Evolutionary conservation across 2,329 filamentous ascomycete genomes (phyloP).

Genomic region (Ilyonectria sp.): DNA sequence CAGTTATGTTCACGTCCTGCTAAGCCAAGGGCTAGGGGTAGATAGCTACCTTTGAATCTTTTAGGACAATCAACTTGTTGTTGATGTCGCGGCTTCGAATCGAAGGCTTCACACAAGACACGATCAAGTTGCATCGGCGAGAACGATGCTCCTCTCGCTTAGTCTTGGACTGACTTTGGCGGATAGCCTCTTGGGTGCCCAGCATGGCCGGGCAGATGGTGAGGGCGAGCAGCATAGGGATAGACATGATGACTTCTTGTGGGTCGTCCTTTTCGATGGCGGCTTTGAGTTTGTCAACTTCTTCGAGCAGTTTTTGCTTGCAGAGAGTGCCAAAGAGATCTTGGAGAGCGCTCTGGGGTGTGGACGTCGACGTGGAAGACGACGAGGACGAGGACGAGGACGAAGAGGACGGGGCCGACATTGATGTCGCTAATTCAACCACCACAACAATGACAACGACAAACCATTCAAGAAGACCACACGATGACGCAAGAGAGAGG

Average conservation of each 20-base stretch:
- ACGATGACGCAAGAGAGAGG: slow-evolving; percentile 31
- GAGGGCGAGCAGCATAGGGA: slow-evolving; percentile 49
- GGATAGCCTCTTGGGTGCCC: slow-evolving; percentile 63
- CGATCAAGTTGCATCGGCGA: slow-evolving; percentile 63
- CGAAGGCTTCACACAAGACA: slow-evolving; percentile 63
- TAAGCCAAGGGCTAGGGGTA: no score
- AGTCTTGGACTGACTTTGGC: slow-evolving; percentile 62
- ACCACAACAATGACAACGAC: slow-evolving; percentile 21
- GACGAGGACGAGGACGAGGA: slow-evolving; percentile 30
- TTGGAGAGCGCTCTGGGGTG: slow-evolving; percentile 38
- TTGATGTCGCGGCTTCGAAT: slow-evolving; percentile 60
- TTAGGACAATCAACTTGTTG: slow-evolving; percentile 61
- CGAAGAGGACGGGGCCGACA: slow-evolving; percentile 38
- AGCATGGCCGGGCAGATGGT: slow-evolving; percentile 57
- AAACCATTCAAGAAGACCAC: slow-evolving; percentile 32
- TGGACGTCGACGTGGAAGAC: slow-evolving; percentile 30
- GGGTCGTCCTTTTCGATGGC: slow-evolving; percentile 46
- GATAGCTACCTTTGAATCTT: slow-evolving; percentile 55
- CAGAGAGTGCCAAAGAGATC: slow-evolving; percentile 43
- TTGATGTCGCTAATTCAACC: slow-evolving; percentile 35
- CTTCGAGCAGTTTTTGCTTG: slow-evolving; percentile 45
- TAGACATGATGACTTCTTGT: slow-evolving; percentile 47
- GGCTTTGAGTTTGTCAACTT: slow-evolving; percentile 47
- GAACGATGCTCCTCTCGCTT: slow-evolving; percentile 63
- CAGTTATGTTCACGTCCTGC: slow-evolving; percentile 2